phyloP scores from a whole-genome alignment of 176 grass and related monocot species.

The Carex pumila region DNA sequence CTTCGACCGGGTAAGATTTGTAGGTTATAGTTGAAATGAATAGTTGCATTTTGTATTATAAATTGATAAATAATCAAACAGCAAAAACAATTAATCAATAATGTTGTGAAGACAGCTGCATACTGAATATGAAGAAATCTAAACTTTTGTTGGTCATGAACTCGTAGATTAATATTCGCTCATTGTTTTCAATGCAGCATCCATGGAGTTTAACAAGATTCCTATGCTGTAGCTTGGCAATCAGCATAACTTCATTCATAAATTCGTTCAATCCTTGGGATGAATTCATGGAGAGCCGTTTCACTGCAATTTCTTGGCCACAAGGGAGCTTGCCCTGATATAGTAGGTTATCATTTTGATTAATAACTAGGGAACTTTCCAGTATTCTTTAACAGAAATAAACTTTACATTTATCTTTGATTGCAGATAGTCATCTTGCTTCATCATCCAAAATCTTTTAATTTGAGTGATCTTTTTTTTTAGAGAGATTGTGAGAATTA shows the following conservation, averaged over 20 bases:
- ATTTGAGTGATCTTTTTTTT: too few relatives aligned
- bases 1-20: neutral
- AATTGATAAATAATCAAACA: neutral
- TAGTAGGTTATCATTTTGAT: neutral
- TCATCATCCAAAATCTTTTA: neutral
- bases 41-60: neutral
- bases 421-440: neutral
- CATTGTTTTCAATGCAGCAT: constrained; percentile 36
- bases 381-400: neutral
- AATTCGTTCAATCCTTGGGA: constrained; percentile 47
- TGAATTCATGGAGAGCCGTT: constrained; percentile 37
- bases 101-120: neutral
- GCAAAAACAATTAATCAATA: neutral
- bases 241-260: constrained; percentile 54
- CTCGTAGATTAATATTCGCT: constrained; percentile 48
- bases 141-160: constrained; percentile 65
- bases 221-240: constrained; percentile 58
- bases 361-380: neutral
- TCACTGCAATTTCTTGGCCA: constrained; percentile 56
- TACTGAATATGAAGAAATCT: constrained; percentile 57
- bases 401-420: neutral
- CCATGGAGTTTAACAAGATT: constrained; percentile 63
- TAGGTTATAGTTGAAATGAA: neutral
- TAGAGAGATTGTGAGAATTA: too few relatives aligned
- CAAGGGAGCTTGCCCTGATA: constrained; percentile 32